Conservation (phyloP, 2,329 filamentous ascomycete genomes). For the Sporothrix luriei region DNA sequence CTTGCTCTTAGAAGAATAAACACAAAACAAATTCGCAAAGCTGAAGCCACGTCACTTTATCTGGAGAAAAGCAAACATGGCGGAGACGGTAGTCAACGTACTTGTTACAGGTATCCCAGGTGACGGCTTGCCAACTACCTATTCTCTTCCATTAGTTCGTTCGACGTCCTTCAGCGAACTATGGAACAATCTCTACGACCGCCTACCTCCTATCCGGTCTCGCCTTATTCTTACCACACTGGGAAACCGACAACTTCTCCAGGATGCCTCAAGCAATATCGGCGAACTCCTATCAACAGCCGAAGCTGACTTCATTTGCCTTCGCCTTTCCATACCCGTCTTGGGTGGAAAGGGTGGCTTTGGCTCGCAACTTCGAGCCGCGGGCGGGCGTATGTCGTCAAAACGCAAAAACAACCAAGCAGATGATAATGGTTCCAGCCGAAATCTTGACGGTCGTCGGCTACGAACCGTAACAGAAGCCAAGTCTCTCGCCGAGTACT, state of each 20-base stretch:
- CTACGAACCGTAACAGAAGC: conserved; percentile 92
- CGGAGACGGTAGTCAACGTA: conserved; percentile 62
- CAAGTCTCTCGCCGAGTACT: conserved; percentile 90
- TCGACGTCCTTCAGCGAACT: conserved; percentile 69
- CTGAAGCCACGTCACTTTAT: background rate
- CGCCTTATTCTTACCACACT: conserved; percentile 80
- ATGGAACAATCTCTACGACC: conserved; percentile 62
- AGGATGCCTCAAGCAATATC: conserved; percentile 57
- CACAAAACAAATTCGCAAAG: background rate
- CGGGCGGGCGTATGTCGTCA: conserved; percentile 97
- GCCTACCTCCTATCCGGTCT: conserved; percentile 59
- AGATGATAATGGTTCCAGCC: conserved; percentile 85
- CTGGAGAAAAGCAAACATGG: conserved; percentile 26
- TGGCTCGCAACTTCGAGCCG: conserved; percentile 92
- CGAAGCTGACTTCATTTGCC: conserved; percentile 72
- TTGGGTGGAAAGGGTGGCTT: conserved; percentile 97
- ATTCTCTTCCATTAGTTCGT: conserved; percentile 71
- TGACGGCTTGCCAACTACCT: conserved; percentile 77
- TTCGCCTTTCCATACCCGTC: conserved; percentile 77
- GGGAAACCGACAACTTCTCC: conserved; percentile 69
- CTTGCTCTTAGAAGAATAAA: background rate
- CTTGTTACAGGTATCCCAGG: conserved; percentile 84
- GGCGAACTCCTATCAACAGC: conserved; percentile 61
- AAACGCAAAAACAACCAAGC: conserved; percentile 79
- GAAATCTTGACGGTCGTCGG: conserved; percentile 88